Percentiles rank a stretch among this genome's conserved stretches.
These are phyloP conservation scores for Penicillium atrosanguineum DNA, from an alignment of 495 filamentous ascomycete species.

Conservation along the genomic window DNA sequence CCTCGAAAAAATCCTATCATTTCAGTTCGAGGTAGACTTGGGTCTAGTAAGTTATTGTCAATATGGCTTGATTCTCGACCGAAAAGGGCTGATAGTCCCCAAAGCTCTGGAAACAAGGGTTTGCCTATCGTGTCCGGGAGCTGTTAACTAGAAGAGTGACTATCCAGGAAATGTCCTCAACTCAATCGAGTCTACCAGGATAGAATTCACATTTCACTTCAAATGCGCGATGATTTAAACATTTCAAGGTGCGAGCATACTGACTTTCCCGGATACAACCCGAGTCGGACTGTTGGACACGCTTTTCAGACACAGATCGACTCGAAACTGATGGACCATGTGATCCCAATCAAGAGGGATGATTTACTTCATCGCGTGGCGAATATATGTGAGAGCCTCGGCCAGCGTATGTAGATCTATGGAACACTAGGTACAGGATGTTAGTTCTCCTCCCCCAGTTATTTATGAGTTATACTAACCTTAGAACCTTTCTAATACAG, in stretches of 20 bases:
- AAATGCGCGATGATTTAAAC: background rate
- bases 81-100: background rate
- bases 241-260: slow-evolving; percentile 15
- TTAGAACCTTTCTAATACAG: too few species aligned
- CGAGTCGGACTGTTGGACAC: slow-evolving; percentile 1
- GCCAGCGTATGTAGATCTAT: slow-evolving; percentile 11
- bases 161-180: slow-evolving; percentile 13
- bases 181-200: slow-evolving; percentile 8
- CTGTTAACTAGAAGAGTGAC: slow-evolving; percentile 6
- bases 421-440: slow-evolving; percentile 20
- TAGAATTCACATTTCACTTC: slow-evolving; percentile 8
- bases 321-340: background rate
- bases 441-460: slow-evolving; percentile 1
- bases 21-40: too few species aligned
- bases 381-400: slow-evolving; percentile 9
- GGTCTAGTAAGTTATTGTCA: too few species aligned
- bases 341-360: background rate
- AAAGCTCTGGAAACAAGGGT: background rate
- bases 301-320: slow-evolving; percentile 7
- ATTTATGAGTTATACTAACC: slow-evolving; percentile 11
- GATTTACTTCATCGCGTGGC: background rate
- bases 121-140: background rate
- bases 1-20: too few species aligned
- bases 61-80: too few species aligned
- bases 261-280: background rate